Evolutionary conservation across 306 rosid genomes (phyloP).

Genomic region (Cyclanthera cordifolia): DNA sequence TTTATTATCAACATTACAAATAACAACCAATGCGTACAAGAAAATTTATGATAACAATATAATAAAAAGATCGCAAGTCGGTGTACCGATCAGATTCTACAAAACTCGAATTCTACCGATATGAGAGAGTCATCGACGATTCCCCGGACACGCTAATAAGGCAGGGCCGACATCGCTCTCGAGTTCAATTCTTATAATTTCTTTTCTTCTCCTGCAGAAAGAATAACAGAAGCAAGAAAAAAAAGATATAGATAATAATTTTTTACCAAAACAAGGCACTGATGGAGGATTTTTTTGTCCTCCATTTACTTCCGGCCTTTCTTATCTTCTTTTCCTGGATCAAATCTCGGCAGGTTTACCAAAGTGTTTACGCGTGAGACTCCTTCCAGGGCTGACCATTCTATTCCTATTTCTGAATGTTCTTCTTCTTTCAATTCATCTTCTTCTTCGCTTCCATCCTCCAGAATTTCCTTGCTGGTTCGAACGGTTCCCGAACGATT

Average conservation of each 20-base stretch:
- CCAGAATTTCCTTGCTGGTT: conserved; percentile 23
- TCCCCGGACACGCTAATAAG: conserved; percentile 74
- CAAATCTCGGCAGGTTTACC: conserved; percentile 77
- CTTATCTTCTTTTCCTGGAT: conserved; percentile 55
- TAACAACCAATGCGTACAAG: conserved; percentile 9
- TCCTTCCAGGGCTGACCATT: conserved; percentile 97
- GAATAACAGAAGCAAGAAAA: conserved; percentile 16
- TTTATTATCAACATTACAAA: conserved; percentile 18
- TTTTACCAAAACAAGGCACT: conserved; percentile 18
- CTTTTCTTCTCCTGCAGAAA: conserved; percentile 7
- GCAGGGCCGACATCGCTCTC: conserved; percentile 48
- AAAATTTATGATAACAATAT: not conserved
- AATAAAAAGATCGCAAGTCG: conserved; percentile 7
- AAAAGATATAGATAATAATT: conserved; percentile 12
- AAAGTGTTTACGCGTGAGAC: conserved; percentile 94
- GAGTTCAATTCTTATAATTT: conserved; percentile 20
- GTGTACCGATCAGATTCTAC: conserved; percentile 25
- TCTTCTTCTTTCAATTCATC: conserved; percentile 28
- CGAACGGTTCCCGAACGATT: conserved; percentile 37
- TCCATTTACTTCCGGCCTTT: conserved; percentile 27
- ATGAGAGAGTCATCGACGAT: conserved; percentile 25
- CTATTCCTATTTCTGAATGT: conserved; percentile 37
- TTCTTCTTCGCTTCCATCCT: conserved; percentile 30
- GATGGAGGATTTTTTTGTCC: not conserved
- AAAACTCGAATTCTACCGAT: conserved; percentile 32